phyloP scores from a whole-genome alignment of 2,329 filamentous ascomycete species.

The Paecilomyces dactylethromorphus region DNA sequence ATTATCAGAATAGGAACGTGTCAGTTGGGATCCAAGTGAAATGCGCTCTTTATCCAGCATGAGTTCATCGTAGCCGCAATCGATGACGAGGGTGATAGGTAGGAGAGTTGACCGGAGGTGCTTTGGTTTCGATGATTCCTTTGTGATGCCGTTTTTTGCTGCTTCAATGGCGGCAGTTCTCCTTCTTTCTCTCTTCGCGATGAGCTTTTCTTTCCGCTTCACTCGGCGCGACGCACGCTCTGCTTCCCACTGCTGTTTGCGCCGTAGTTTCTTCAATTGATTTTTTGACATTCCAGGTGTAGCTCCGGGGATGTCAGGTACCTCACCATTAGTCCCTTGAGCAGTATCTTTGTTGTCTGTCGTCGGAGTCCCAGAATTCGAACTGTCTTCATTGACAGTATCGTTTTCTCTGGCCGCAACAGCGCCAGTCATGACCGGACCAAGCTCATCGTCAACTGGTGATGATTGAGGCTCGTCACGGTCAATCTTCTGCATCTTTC shows the following conservation, averaged over 20 bases:
- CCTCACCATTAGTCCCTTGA: constrained; percentile 3
- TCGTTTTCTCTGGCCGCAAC: constrained; percentile 9
- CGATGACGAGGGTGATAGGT: constrained; percentile 74
- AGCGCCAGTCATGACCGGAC: constrained; percentile 24
- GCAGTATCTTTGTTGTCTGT: neutral
- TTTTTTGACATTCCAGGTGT: constrained; percentile 65
- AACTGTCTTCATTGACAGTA: neutral
- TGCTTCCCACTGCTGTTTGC: constrained; percentile 69
- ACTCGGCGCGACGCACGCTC: constrained; percentile 54
- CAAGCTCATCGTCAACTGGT: constrained; percentile 12
- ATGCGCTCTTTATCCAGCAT: constrained; percentile 84
- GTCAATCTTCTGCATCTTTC: constrained; percentile 49
- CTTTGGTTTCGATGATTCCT: constrained; percentile 16
- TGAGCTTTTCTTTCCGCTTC: constrained; percentile 52
- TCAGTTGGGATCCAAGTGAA: constrained; percentile 77
- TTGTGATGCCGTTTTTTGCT: constrained; percentile 14
- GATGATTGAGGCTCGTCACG: constrained; percentile 19
- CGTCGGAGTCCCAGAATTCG: neutral
- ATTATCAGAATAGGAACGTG: constrained; percentile 85
- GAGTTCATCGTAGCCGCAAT: constrained; percentile 85
- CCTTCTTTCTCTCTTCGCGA: constrained; percentile 47
- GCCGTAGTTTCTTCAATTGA: constrained; percentile 71
- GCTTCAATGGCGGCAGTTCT: constrained; percentile 32
- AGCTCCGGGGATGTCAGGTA: neutral
- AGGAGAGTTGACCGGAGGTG: constrained; percentile 47